These are phyloP conservation scores for Pseudozyma sp. DNA, from an alignment of 1,284 basidiomycete genomes.

Conservation along the genomic window DNA sequence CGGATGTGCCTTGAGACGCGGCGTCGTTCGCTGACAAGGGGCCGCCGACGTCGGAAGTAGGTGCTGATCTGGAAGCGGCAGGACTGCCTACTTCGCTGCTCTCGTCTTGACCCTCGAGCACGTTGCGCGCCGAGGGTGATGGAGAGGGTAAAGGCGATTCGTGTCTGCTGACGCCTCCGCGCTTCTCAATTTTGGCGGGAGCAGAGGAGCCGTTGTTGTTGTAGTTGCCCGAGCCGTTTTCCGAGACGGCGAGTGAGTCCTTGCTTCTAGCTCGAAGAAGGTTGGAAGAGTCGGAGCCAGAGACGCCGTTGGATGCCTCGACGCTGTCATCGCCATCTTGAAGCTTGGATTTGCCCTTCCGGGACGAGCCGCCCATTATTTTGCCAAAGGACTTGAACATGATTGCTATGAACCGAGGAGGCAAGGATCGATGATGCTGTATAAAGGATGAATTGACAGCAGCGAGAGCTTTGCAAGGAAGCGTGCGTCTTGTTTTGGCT, in stretches of 20 bases:
- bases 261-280: conserved; percentile 37
- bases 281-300: conserved; percentile 47
- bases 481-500: too few relatives aligned
- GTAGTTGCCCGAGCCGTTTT: conserved; percentile 21
- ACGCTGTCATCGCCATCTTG: conserved; percentile 40
- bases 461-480: neutral
- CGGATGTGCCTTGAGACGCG: conserved; percentile 29
- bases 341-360: conserved; percentile 60
- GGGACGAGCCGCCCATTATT: conserved; percentile 65
- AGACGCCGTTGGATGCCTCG: conserved; percentile 32
- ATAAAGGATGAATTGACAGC: too few relatives aligned
- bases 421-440: neutral
- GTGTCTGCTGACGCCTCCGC: conserved; percentile 61
- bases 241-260: conserved; percentile 31
- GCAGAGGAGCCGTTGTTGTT: conserved; percentile 22
- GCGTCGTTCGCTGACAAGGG: conserved; percentile 28
- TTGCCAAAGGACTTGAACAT: conserved; percentile 67
- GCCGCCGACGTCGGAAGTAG: conserved; percentile 14
- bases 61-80: conserved; percentile 26
- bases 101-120: conserved; percentile 35
- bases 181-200: conserved; percentile 60
- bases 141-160: conserved; percentile 62
- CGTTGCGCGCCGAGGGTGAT: conserved; percentile 53
- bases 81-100: conserved; percentile 36
- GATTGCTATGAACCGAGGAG: neutral